Percentiles rank a stretch among this genome's conserved stretches.
These are phyloP conservation scores for Plantago elongata DNA, from an alignment of 257 asterid genomes.

Conservation along the genomic window DNA sequence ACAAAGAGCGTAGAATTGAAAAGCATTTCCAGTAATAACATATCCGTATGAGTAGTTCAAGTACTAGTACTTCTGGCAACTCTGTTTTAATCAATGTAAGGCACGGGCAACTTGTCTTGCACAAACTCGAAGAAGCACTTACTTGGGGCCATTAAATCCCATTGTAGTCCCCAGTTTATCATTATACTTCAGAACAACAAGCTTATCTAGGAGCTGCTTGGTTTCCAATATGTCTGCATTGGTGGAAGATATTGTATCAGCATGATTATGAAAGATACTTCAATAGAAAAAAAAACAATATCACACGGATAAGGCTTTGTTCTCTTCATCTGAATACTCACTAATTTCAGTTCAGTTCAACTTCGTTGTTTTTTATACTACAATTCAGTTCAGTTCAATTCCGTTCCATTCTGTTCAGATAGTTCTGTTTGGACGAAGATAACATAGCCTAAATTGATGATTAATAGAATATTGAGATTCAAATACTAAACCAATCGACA, in stretches of 20 bases:
- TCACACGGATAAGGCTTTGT: background rate
- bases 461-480: background rate
- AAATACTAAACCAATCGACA: background rate
- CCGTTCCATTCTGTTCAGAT: too few relatives aligned
- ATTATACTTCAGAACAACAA: conserved; percentile 67
- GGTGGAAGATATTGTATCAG: conserved; percentile 17
- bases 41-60: too few relatives aligned
- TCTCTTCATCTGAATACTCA: too few relatives aligned
- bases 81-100: background rate
- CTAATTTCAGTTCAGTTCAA: too few relatives aligned
- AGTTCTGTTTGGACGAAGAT: too few relatives aligned
- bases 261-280: background rate
- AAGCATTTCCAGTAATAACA: too few relatives aligned
- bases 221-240: conserved; percentile 50
- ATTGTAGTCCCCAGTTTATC: conserved; percentile 48
- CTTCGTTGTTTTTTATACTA: too few relatives aligned
- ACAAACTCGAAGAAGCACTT: conserved; percentile 29
- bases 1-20: too few relatives aligned
- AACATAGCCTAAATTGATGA: too few relatives aligned
- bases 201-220: conserved; percentile 72
- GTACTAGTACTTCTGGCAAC: too few relatives aligned
- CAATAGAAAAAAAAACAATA: background rate
- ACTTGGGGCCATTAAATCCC: conserved; percentile 77
- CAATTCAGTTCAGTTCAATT: too few relatives aligned
- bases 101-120: conserved; percentile 2